Base-by-base conservation (phyloP, 2,329 filamentous ascomycete species). In the Raffaelea deltoideospora region DNA sequence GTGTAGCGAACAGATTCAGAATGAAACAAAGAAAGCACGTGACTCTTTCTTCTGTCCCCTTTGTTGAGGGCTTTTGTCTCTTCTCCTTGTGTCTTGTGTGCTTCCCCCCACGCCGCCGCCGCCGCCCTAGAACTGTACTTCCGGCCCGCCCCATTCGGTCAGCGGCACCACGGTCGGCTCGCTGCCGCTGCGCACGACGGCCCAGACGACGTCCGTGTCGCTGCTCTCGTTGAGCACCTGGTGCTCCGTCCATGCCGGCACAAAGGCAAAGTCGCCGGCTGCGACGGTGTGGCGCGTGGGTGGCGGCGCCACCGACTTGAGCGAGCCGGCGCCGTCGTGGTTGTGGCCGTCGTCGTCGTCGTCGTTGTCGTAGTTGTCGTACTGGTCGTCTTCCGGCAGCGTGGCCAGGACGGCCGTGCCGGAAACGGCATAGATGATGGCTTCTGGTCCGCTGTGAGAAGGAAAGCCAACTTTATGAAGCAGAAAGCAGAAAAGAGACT, bases 221-320 rank as follows among this genome's bases (percentile, higher is more conserved):
- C 75, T 70, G 1, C 67, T 66, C 27, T 80, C 69, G 47, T 84
- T 84, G 17, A 76, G 59, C 37, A 77, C 67, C 51, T 82, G 76
- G 54, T 84, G 76, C 51, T 84, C 77, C 0, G 72, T 71, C 63
- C 68, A 81, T 0, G 76, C 69, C 1, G 79, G 79, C 11, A 84
- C 67, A 37, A 81, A 64, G 3, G 76, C 76, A 53, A 80, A 84
- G 51, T 83, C 78, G 0, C 79, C 79, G 0, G 71, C 62, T 1
- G 54, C 53, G 7, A 85, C 60, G 15, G 69, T 58, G 42, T 78
- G 65, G 24, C 67, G 65, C 42, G 67, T 67, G 1, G 64, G 51
- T 22, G 23, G 63, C 55, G 21, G 57, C 56, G 33, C 64, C 65
- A 11, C 71, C 65, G 23, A 65, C 61, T 31, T 7, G 31, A 31